phyloP scores from a whole-genome alignment of 2,329 filamentous ascomycete species.

The Fusarium circinatum region DNA sequence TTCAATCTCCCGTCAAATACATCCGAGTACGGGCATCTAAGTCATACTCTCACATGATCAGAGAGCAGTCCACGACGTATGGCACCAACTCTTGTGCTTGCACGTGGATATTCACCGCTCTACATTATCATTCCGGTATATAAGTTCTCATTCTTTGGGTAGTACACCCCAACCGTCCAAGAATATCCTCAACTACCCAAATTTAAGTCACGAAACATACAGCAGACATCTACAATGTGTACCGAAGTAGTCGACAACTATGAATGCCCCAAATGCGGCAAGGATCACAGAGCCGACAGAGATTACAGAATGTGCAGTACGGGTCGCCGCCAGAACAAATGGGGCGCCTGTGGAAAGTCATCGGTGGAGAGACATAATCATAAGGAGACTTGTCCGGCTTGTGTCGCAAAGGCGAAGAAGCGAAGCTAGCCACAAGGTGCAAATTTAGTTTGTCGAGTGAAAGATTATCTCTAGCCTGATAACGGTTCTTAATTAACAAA shows the following conservation, averaged over 20 bases:
- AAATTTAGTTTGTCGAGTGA: rapidly evolving
- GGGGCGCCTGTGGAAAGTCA: not conserved
- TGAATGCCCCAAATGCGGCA: not conserved
- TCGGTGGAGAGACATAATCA: not conserved
- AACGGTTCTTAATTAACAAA: not conserved
- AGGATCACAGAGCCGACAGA: not conserved
- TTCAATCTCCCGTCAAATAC: rapidly evolving
- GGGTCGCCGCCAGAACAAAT: not conserved
- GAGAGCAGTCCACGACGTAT: not conserved
- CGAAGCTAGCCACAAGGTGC: not conserved
- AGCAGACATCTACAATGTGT: not conserved
- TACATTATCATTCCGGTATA: not conserved
- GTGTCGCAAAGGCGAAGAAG: not conserved
- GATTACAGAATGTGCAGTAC: slow-evolving; percentile 3
- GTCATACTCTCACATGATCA: not conserved
- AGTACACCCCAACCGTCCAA: rapidly evolving
- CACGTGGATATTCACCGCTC: rapidly evolving
- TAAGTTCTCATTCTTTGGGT: rapidly evolving
- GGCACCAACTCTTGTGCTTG: not conserved
- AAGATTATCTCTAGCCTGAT: rapidly evolving
- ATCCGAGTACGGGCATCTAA: too few relatives aligned
- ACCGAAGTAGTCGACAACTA: not conserved
- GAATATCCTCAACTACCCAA: rapidly evolving
- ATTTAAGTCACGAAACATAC: rapidly evolving
- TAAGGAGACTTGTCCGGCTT: not conserved